phyloP scores from a whole-genome alignment of 306 rosid genomes.

The Dryas octopetala region DNA sequence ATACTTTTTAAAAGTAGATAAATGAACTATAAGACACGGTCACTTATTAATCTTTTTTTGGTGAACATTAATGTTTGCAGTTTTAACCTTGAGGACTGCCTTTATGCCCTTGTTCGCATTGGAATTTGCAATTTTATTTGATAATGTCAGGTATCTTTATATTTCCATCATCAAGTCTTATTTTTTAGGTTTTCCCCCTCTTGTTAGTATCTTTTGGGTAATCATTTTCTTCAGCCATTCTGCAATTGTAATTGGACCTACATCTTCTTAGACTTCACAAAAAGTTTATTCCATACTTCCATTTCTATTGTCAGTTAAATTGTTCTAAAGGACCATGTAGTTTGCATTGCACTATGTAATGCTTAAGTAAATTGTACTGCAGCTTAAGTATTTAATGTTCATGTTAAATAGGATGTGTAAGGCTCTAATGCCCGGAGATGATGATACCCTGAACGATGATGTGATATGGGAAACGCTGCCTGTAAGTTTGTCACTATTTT shows the following conservation, averaged over 20 bases:
- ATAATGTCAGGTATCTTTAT: conserved; percentile 72
- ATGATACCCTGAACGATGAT: conserved; percentile 77
- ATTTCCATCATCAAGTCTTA: background rate
- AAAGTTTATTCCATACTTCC: background rate
- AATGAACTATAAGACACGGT: background rate
- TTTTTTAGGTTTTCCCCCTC: background rate
- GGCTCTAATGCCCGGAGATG: conserved; percentile 93
- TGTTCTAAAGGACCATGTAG: background rate
- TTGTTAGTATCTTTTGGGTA: background rate
- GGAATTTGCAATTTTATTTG: conserved; percentile 72
- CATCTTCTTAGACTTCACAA: background rate
- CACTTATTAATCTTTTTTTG: conserved; percentile 1
- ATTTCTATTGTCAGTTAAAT: background rate
- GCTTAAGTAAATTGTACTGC: conserved; percentile 4
- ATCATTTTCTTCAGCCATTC: conserved; percentile 11
- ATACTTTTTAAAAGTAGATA: background rate
- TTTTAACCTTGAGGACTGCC: conserved; percentile 72
- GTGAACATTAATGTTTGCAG: conserved; percentile 51
- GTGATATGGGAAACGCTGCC: conserved; percentile 99
- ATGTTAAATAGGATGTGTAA: conserved; percentile 75
- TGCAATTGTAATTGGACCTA: conserved; percentile 21
- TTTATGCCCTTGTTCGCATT: conserved; percentile 74
- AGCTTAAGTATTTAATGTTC: conserved; percentile 23
- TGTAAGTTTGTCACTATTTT: conserved; percentile 56
- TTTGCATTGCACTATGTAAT: conserved; percentile 5